Conservation (phyloP, 2,329 filamentous ascomycete genomes). For the Xylaria sp. region DNA sequence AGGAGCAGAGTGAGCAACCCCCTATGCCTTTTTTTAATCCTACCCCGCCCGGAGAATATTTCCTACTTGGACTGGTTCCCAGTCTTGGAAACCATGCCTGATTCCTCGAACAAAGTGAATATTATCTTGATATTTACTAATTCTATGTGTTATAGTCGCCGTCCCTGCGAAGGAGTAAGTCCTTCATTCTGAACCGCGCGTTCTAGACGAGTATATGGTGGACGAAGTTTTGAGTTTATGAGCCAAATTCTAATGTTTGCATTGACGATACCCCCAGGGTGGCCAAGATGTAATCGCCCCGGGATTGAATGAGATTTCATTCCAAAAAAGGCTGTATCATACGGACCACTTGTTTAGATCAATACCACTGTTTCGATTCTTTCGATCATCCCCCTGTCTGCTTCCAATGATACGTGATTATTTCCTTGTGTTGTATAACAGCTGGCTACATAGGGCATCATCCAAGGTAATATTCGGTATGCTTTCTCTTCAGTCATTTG, state of each 20-base stretch:
- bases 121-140: slow-evolving; percentile 11
- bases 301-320: slow-evolving; percentile 26
- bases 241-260: slow-evolving; percentile 36
- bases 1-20: slow-evolving; percentile 65
- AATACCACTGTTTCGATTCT: slow-evolving; percentile 36
- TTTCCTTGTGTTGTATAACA: neutral
- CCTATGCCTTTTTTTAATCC: neutral
- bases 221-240: slow-evolving; percentile 32
- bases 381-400: neutral
- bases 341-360: slow-evolving; percentile 34
- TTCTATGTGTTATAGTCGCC: slow-evolving; percentile 55
- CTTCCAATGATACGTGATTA: neutral
- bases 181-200: slow-evolving; percentile 28
- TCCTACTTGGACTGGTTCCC: neutral
- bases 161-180: slow-evolving; percentile 56
- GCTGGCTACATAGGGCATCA: neutral
- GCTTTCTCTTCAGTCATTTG: neutral
- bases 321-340: slow-evolving; percentile 22
- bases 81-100: neutral
- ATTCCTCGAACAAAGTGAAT: neutral
- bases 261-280: slow-evolving; percentile 46
- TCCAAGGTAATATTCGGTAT: neutral
- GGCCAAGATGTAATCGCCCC: slow-evolving; percentile 42
- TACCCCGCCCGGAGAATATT: neutral
- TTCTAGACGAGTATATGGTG: slow-evolving; percentile 24